These are phyloP conservation scores for Aspergillus floridensis DNA, from an alignment of 2,329 filamentous ascomycete genomes.

Conservation along the genomic window DNA sequence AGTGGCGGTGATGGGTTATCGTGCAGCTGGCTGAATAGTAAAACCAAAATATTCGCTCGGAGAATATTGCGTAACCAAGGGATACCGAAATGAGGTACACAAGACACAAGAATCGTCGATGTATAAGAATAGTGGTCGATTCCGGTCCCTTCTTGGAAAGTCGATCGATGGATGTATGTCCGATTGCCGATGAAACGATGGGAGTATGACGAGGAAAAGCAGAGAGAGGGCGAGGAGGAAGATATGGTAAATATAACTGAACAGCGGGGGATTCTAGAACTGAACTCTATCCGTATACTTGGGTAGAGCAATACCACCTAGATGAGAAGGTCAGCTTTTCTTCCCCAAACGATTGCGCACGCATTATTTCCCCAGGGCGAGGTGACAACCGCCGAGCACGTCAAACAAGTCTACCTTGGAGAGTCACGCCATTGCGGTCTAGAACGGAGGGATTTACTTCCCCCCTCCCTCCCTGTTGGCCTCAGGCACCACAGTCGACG, in stretches of 20 bases:
- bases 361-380: not conserved
- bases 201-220: not conserved
- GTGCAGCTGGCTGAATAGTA: slow-evolving; percentile 6
- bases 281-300: not conserved
- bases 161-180: not conserved
- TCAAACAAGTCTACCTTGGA: slow-evolving; percentile 3
- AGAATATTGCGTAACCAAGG: slow-evolving; percentile 14
- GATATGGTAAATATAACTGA: not conserved
- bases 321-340: slow-evolving; percentile 6
- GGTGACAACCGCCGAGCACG: slow-evolving; percentile 9
- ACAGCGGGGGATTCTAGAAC: slow-evolving; percentile 7
- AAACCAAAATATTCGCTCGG: slow-evolving; percentile 15
- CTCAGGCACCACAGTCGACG: slow-evolving; percentile 9
- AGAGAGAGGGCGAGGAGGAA: not conserved
- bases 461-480: not conserved
- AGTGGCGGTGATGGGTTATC: slow-evolving; percentile 9
- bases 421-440: slow-evolving; percentile 13
- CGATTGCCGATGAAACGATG: not conserved
- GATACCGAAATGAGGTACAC: slow-evolving; percentile 1
- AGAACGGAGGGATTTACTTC: slow-evolving; percentile 5
- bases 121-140: slow-evolving; percentile 14
- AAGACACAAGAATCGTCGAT: not conserved
- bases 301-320: slow-evolving; percentile 3
- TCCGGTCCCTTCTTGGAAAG: not conserved
- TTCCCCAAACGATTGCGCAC: not conserved